Base-by-base conservation (phyloP, 805 yeast genomes). In the Hanseniaspora lindneri region DNA sequence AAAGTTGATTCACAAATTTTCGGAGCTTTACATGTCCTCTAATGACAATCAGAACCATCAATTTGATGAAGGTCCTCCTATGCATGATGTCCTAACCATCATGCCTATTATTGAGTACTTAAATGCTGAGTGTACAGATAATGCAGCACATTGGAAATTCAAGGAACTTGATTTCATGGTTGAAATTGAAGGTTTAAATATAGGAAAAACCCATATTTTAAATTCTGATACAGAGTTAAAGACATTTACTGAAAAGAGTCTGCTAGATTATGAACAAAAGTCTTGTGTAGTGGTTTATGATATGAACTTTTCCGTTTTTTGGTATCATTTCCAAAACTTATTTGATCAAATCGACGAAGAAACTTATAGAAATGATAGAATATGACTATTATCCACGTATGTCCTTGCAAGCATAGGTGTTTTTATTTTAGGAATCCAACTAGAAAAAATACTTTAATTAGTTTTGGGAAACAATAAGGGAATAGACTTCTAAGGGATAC, bases 1-100 rank as follows among this genome's bases (percentile, higher is more conserved):
- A 52, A 67, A 64, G 49, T 65, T 78, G 66, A 68, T 75, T 58
- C 71, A 65, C 55, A 80, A 78, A 50, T 62, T 79, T 44, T 67
- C 78, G 55, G 64, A 67, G 10, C 75, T 68, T 52, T 77, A 76
- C 58, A 70, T 73, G 11, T 64, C 65, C 21, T 55, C 75, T 9
- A 71, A 73, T 57, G 65, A 65, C 34, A 64, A 65, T 9, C 3
- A n/a, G 6, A 23, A 37, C 4, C 41, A 37, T 25, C 8, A 36
- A 28, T 67, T 74, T 60, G 52, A 53, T 23, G 52, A 59, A 4
- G 89, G 92, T 0, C 87, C 92, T 4, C 85, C 87, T 1, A 70
- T 83, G 1, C 94, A 85, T 62, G 95, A 84, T 60, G 89, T 92
- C 1, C 66, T 83, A 44, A 83, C 94, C 0, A 66, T 82, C 10